Percentiles rank a stretch among this genome's conserved stretches.
phyloP scores from a whole-genome alignment of 805 yeast species.

The Saccharomyces kudriavzevii region DNA sequence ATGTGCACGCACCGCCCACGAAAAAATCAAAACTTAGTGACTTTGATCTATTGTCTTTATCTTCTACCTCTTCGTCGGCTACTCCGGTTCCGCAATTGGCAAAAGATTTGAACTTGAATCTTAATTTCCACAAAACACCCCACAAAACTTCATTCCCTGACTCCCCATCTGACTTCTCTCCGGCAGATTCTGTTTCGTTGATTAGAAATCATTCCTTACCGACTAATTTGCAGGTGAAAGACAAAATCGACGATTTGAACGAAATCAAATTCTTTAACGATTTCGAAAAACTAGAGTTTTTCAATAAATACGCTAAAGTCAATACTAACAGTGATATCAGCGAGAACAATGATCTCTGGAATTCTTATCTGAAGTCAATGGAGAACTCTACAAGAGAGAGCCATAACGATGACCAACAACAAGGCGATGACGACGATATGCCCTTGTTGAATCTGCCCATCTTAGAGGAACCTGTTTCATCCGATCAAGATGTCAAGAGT shows the following conservation, averaged over 20 bases:
- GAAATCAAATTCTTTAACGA: slow-evolving; percentile 16
- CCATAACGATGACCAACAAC: neutral
- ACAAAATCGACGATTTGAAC: slow-evolving; percentile 2
- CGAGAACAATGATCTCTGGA: neutral
- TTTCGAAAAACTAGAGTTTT: slow-evolving; percentile 18
- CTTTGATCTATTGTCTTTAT: neutral
- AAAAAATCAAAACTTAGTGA: neutral
- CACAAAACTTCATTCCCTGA: neutral
- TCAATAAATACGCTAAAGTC: slow-evolving; percentile 10
- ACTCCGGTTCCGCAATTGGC: neutral
- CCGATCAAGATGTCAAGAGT: neutral
- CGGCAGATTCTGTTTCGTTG: neutral
- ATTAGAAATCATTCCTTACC: neutral
- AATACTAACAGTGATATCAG: neutral
- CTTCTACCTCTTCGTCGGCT: neutral
- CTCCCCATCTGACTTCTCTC: neutral
- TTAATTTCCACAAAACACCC: neutral
- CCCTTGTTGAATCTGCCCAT: neutral
- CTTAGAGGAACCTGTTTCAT: neutral
- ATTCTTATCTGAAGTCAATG: neutral
- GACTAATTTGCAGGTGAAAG: neutral
- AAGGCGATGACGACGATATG: neutral
- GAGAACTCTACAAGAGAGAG: neutral
- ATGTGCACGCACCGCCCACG: neutral
- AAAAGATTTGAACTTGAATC: neutral